These are phyloP conservation scores for Coccomyxa subellipsoidea DNA, from an alignment of 163 green algal genomes.

Conservation along the genomic window DNA sequence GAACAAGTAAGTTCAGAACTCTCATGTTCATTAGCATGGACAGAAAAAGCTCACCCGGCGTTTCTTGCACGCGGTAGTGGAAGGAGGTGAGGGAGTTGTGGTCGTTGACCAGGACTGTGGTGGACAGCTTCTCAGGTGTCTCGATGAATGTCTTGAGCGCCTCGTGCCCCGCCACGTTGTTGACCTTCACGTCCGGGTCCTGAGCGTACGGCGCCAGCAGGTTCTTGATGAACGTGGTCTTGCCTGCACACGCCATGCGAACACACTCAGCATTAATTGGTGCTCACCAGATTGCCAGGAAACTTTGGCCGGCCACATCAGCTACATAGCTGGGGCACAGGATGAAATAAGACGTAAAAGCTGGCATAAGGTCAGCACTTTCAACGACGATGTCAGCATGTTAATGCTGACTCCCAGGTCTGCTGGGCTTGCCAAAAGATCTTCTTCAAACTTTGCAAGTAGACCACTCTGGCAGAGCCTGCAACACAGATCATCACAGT, in stretches of 20 bases:
- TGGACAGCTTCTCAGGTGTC: slow-evolving; percentile 37
- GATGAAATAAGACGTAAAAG: too few relatives aligned
- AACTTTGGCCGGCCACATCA: too few relatives aligned
- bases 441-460: too few relatives aligned
- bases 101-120: slow-evolving; percentile 40
- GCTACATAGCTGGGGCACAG: too few relatives aligned
- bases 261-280: too few relatives aligned
- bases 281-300: too few relatives aligned
- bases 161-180: slow-evolving; percentile 33
- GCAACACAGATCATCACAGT: too few relatives aligned
- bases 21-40: neutral
- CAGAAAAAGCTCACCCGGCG: slow-evolving; percentile 22
- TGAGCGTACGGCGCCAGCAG: slow-evolving; percentile 50
- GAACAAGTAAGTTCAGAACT: neutral
- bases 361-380: too few relatives aligned
- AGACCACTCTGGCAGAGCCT: too few relatives aligned
- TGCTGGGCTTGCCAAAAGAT: too few relatives aligned
- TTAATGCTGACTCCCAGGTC: too few relatives aligned
- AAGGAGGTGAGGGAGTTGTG: slow-evolving; percentile 28
- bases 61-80: slow-evolving; percentile 50
- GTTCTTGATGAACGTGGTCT: slow-evolving; percentile 59
- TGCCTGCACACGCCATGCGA: slow-evolving; percentile 23
- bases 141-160: slow-evolving; percentile 26
- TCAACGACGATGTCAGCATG: too few relatives aligned
- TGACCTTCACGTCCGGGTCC: slow-evolving; percentile 45